Base-by-base conservation (phyloP, 371 early-diverging fungal species). In the Mucor piriformis region DNA sequence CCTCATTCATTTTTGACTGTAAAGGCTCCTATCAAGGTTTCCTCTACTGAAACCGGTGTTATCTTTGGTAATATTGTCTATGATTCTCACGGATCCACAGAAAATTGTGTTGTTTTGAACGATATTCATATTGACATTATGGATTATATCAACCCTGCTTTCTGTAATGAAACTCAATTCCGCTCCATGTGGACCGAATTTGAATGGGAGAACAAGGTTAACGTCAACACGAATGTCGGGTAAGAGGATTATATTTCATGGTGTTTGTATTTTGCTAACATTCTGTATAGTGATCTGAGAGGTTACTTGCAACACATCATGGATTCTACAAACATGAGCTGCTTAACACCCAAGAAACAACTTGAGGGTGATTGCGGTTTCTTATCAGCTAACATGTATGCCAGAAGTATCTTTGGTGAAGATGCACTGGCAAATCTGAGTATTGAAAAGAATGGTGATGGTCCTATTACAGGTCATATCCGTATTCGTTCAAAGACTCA, bases 141-240 rank as follows among this genome's bases (percentile, higher is more conserved):
- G 95, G 98, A 98, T 71, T 97, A 97, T 71, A 96, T 98, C 75
- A 92, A 94, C 59, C 95, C 97, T 20, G 93, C 94, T 29, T 77
- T 74, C 54, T 96, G 96, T 81, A 89, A 86, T 25, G 94, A 95
- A 67, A 90, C 91, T 37, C 92, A 88, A 85, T 98, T 98, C 92
- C 88, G 95, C 50, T 75, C 86, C 63, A 96, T 95, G 95, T 98
- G 99, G 99, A 91, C 91, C 52, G 96, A 96, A 76, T 97, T 97
- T 77, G 98, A 98, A 77, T 98, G 99, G 99, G 99, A 98, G 74
- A 98, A 98, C 85, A 97, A 97, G 86, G 94, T 98, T 66, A 93
- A 92, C 59, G 95, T 97, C 50, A 91, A 90, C 68, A 95, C 97
- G 13, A 92, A 88, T 52, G 87, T 92, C 58, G 87, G 87, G 88